phyloP scores from a whole-genome alignment of 192 early-diverging fungal genomes.

The Coemansia sp. region DNA sequence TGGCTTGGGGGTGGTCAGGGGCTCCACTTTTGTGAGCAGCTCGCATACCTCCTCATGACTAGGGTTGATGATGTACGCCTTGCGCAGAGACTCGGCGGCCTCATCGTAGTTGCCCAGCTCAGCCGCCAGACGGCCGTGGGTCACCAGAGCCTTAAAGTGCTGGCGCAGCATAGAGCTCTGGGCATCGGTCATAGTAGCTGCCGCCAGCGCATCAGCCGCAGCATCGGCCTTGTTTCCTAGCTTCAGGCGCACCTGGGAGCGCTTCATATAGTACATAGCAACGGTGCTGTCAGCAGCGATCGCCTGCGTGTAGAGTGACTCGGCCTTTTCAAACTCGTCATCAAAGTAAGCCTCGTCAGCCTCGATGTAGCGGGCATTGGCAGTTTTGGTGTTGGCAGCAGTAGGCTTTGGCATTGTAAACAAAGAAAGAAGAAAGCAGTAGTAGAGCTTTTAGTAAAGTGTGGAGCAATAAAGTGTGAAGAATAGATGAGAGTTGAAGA shows the following conservation, averaged over 20 bases:
- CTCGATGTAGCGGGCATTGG: constrained; percentile 43
- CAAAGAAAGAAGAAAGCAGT: background rate
- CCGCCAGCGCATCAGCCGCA: constrained; percentile 67
- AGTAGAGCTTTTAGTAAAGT: constrained; percentile 5
- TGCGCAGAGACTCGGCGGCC: constrained; percentile 61
- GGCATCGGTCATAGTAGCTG: constrained; percentile 59
- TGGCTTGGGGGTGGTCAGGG: constrained; percentile 44
- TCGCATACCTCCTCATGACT: constrained; percentile 47
- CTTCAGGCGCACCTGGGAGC: constrained; percentile 68
- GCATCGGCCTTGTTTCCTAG: constrained; percentile 64
- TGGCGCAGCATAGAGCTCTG: constrained; percentile 53
- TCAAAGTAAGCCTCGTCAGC: constrained; percentile 81
- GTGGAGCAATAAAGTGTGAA: background rate
- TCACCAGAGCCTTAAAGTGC: constrained; percentile 69
- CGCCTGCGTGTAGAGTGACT: constrained; percentile 69
- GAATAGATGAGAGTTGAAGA: constrained; percentile 2
- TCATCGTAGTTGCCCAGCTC: constrained; percentile 64
- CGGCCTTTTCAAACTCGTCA: constrained; percentile 75
- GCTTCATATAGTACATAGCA: constrained; percentile 69
- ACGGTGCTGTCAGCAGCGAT: constrained; percentile 62
- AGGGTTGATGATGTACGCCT: constrained; percentile 64
- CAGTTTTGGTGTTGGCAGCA: constrained; percentile 31
- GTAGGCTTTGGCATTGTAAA: constrained; percentile 15
- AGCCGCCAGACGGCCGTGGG: constrained; percentile 63
- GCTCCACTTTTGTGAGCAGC: constrained; percentile 48